Conservation (phyloP, 305 asterid species). For the Fraxinus xanthoxyloides region DNA sequence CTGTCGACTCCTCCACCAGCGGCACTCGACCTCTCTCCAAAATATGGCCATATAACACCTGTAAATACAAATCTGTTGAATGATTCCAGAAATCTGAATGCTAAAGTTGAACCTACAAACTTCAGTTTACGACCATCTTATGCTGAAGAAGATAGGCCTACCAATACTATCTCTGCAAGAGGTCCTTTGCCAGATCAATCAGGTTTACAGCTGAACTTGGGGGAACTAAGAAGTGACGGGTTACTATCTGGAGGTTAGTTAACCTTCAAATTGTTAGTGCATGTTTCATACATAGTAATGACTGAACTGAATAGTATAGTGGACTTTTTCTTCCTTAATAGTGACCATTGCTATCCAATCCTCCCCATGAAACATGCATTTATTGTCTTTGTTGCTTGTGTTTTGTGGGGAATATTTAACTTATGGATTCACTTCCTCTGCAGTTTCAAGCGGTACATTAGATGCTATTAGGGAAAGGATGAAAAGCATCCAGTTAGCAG, state of each 20-base stretch:
- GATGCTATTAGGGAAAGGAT: conserved; percentile 99
- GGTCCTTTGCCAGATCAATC: conserved; percentile 44
- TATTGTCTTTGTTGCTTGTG: not conserved
- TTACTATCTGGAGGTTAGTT: conserved; percentile 77
- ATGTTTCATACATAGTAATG: not conserved
- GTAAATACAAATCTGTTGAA: conserved; percentile 43
- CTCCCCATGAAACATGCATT: not conserved
- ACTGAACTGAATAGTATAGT: not conserved
- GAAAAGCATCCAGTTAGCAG: conserved; percentile 91
- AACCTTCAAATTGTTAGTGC: not conserved
- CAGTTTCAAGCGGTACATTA: conserved; percentile 83
- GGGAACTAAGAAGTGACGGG: conserved; percentile 69
- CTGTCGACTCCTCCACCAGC: conserved; percentile 92
- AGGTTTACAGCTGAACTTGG: conserved; percentile 53
- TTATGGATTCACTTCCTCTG: conserved; percentile 19
- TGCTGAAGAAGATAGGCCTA: conserved; percentile 56
- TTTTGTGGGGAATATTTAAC: not conserved
- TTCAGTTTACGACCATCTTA: conserved; percentile 81
- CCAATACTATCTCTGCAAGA: conserved; percentile 40
- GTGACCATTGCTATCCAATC: not conserved
- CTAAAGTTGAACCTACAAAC: conserved; percentile 70
- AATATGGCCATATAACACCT: conserved; percentile 70
- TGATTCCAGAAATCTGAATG: conserved; percentile 51
- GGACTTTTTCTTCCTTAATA: not conserved
- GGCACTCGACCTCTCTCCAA: conserved; percentile 74